Conservation (phyloP, 257 asterid genomes). For the Solanum paucissectum region DNA sequence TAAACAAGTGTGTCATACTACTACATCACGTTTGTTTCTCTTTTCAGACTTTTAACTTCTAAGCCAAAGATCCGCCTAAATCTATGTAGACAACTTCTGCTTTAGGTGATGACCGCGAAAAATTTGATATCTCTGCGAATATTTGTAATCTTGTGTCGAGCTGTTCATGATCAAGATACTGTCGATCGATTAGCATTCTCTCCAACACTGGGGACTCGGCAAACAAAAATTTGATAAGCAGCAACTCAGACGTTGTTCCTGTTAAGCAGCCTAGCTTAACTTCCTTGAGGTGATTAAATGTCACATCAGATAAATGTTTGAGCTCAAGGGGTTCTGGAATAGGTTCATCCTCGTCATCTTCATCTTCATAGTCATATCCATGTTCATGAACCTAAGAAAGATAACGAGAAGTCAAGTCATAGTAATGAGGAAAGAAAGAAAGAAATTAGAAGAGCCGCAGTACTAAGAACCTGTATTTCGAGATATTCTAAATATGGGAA, state of each 20-base stretch:
- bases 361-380: background rate
- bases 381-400: background rate
- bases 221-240: background rate
- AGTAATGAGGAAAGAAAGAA: background rate
- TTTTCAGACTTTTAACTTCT: background rate
- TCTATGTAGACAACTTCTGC: background rate
- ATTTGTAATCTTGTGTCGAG: background rate
- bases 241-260: background rate
- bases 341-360: background rate
- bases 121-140: background rate
- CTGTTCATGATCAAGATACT: background rate
- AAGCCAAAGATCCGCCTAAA: background rate
- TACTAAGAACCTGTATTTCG: background rate
- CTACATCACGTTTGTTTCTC: background rate
- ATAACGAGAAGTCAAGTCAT: background rate
- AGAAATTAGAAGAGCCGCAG: background rate
- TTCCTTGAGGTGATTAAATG: background rate
- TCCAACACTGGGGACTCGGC: background rate
- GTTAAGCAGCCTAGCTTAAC: background rate
- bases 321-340: background rate
- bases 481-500: background rate
- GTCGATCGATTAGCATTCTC: background rate
- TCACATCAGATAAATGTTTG: background rate
- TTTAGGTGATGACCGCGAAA: background rate
- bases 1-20: background rate